A percentile compares a stretch with the other conserved stretches of the same genome.
phyloP scores from a whole-genome alignment of 305 asterid genomes.

The Galium porrigens region DNA sequence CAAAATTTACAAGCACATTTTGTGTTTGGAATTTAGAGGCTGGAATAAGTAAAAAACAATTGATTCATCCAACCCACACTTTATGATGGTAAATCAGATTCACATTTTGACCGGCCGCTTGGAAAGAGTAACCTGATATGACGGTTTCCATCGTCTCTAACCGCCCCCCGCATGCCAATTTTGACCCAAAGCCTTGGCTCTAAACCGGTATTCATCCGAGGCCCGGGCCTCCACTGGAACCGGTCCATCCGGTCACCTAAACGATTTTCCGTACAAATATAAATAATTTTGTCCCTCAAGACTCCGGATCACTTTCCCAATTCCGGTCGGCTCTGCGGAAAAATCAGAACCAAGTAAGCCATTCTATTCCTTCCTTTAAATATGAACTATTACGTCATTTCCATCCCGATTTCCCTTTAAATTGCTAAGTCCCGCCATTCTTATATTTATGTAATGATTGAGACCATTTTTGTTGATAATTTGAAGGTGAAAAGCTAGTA shows the following conservation, averaged over 20 bases:
- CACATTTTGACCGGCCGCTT: background rate
- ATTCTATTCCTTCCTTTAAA: background rate
- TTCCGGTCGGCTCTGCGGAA: constrained; percentile 41
- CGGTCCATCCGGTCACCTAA: constrained; percentile 29
- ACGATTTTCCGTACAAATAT: constrained; percentile 25
- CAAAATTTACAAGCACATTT: no score
- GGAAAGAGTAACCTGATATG: background rate
- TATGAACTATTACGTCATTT: background rate
- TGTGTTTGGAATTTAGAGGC: no score
- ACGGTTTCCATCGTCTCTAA: background rate
- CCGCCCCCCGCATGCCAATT: background rate
- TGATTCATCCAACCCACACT: no score
- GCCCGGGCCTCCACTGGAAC: constrained; percentile 18
- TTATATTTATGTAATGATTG: background rate
- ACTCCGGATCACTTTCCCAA: constrained; percentile 19
- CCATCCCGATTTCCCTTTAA: background rate
- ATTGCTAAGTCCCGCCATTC: background rate
- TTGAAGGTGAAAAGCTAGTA: background rate
- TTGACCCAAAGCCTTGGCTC: constrained; percentile 17
- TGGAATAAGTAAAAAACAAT: no score
- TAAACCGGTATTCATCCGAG: background rate
- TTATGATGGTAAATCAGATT: no score
- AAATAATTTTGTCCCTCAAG: background rate
- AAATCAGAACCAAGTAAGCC: constrained; percentile 30
- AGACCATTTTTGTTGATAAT: background rate